Conservation (phyloP, 805 yeast genomes). For the Blastobotrys chiropterorum region DNA sequence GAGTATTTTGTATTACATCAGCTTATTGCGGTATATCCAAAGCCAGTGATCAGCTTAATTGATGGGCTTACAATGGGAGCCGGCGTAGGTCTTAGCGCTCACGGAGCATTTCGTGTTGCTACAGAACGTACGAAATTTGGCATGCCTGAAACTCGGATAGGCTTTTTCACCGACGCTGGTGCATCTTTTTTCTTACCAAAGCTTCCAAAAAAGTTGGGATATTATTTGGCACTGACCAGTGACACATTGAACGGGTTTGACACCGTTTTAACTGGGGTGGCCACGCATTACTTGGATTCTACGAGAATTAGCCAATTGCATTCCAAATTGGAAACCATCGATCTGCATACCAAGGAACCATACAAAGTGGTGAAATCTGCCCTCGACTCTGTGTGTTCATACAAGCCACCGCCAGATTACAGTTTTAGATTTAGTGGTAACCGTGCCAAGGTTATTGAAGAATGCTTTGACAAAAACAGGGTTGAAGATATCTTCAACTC, state of each 20-base stretch:
- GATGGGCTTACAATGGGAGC: conserved; percentile 97
- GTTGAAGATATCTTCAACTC: conserved; percentile 51
- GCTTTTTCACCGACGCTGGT: conserved; percentile 92
- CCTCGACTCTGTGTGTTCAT: conserved; percentile 63
- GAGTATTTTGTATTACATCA: conserved; percentile 74
- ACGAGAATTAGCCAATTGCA: conserved; percentile 53
- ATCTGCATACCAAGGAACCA: conserved; percentile 35
- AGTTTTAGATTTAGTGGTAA: conserved; percentile 13
- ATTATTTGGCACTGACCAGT: conserved; percentile 80
- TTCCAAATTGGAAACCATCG: conserved; percentile 46
- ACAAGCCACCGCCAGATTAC: background rate
- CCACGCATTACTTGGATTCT: conserved; percentile 78
- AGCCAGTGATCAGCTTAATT: conserved; percentile 74
- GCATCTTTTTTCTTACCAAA: conserved; percentile 81
- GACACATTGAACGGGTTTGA: conserved; percentile 69
- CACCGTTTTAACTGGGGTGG: conserved; percentile 70
- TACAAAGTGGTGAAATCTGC: conserved; percentile 56
- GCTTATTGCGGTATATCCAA: conserved; percentile 65
- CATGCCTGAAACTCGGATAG: conserved; percentile 96
- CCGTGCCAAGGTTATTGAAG: conserved; percentile 47
- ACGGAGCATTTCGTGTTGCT: conserved; percentile 82
- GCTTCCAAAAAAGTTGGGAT: conserved; percentile 72
- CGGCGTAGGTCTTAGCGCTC: conserved; percentile 85
- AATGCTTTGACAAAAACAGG: conserved; percentile 46
- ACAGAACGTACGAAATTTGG: conserved; percentile 84